Conservation (phyloP, 1,284 basidiomycete species). For the Trichosporon ovoides region DNA sequence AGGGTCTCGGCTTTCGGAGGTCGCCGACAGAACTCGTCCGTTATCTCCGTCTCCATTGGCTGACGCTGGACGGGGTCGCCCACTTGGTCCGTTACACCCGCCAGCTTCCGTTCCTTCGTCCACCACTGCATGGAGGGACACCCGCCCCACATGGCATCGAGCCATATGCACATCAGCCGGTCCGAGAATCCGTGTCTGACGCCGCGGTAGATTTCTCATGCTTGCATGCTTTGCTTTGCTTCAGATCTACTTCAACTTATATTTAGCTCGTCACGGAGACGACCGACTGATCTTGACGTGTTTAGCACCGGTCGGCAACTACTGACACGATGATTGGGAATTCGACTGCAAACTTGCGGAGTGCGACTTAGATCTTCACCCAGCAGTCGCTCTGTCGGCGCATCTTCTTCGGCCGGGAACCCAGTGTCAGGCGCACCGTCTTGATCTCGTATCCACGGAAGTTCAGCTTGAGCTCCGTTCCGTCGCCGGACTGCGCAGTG, state of each 20-base stretch:
- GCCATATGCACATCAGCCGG: too few species aligned
- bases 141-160: too few species aligned
- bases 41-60: constrained; percentile 2
- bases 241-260: too few species aligned
- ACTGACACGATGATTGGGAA: too few species aligned
- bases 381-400: constrained; percentile 10
- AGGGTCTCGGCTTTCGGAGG: not conserved
- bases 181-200: too few species aligned
- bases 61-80: not conserved
- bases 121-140: too few species aligned
- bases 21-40: not conserved
- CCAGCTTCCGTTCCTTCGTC: not conserved
- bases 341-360: too few species aligned
- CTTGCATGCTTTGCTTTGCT: too few species aligned
- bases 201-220: too few species aligned
- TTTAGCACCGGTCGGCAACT: too few species aligned
- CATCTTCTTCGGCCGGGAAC: constrained; percentile 19
- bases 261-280: too few species aligned
- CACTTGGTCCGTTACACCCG: not conserved
- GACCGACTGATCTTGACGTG: too few species aligned
- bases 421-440: constrained; percentile 64
- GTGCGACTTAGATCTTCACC: constrained; percentile 22
- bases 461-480: constrained; percentile 54
- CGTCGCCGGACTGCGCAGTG: not conserved
- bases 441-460: constrained; percentile 83